Evolutionary conservation across 2,329 filamentous ascomycete genomes (phyloP).

Genomic region (Tricladium varicosporioides): DNA sequence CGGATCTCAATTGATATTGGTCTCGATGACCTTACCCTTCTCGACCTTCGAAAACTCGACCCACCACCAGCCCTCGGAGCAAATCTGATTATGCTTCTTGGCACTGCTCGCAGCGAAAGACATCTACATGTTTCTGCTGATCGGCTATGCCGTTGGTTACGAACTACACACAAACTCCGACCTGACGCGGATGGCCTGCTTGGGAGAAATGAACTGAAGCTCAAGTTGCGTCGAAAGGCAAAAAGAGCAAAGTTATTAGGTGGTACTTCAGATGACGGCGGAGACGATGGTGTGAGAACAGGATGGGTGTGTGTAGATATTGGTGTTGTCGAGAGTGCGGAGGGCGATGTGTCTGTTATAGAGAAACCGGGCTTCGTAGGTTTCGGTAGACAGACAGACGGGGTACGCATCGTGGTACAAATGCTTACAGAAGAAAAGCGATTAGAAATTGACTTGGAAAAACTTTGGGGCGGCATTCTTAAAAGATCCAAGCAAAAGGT

Average conservation of each 20-base stretch:
- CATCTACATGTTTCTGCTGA: conserved; percentile 91
- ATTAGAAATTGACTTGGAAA: background rate
- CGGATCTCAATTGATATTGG: conserved; percentile 83
- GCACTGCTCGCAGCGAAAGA: conserved; percentile 86
- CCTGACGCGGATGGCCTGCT: conserved; percentile 85
- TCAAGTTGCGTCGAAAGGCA: conserved; percentile 76
- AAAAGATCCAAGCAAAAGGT: background rate
- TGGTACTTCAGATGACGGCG: conserved; percentile 57
- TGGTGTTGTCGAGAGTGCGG: conserved; percentile 63
- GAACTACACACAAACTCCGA: conserved; percentile 66
- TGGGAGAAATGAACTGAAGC: conserved; percentile 86
- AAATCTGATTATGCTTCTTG: conserved; percentile 89
- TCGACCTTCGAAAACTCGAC: conserved; percentile 82
- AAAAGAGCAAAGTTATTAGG: conserved; percentile 80
- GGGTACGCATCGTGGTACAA: conserved; percentile 62
- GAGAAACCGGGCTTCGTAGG: conserved; percentile 56
- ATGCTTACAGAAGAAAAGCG: conserved; percentile 37
- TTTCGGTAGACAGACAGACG: conserved; percentile 51
- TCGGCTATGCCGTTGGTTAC: conserved; percentile 82
- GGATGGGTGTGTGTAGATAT: conserved; percentile 97
- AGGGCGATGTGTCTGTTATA: conserved; percentile 40
- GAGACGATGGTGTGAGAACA: conserved; percentile 84
- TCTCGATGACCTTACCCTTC: conserved; percentile 73
- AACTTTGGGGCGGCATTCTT: conserved; percentile 6
- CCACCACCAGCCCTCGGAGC: conserved; percentile 84